Evolutionary conservation across 768 basidiomycete species (phyloP).

Genomic region (Lentinula sp.): DNA sequence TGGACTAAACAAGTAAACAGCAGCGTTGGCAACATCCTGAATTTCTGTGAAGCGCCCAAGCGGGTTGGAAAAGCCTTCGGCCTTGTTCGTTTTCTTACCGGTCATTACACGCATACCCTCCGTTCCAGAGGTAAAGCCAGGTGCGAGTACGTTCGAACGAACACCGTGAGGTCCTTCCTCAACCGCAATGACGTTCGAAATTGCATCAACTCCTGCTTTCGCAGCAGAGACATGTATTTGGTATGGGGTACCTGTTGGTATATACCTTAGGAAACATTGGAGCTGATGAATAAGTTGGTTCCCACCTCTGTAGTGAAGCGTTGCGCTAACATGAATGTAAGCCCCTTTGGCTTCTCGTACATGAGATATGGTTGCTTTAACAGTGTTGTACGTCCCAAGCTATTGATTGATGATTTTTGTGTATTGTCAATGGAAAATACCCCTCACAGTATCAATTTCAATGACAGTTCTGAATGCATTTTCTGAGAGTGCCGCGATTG

Average conservation of each 20-base stretch:
- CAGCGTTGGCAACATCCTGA: slow-evolving; percentile 62
- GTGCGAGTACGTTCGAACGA: slow-evolving; percentile 81
- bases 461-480: slow-evolving; percentile 91
- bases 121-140: slow-evolving; percentile 77
- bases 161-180: slow-evolving; percentile 94
- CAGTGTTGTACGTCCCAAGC: slow-evolving; percentile 91
- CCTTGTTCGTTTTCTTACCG: slow-evolving; percentile 13
- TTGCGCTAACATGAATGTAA: slow-evolving; percentile 87
- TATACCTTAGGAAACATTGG: not conserved
- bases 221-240: slow-evolving; percentile 94
- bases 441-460: slow-evolving; percentile 79
- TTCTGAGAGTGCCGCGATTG: slow-evolving; percentile 76
- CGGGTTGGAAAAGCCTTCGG: slow-evolving; percentile 17
- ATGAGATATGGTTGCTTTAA: slow-evolving; percentile 84
- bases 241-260: slow-evolving; percentile 58
- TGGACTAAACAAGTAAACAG: slow-evolving; percentile 78
- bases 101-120: slow-evolving; percentile 65
- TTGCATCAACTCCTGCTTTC: slow-evolving; percentile 90
- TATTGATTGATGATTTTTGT: slow-evolving; percentile 18
- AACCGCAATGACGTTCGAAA: slow-evolving; percentile 79
- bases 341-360: slow-evolving; percentile 68
- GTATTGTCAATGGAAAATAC: not conserved
- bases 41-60: slow-evolving; percentile 52
- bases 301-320: slow-evolving; percentile 75
- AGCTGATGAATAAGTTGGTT: slow-evolving; percentile 7